Percentiles rank a stretch among this genome's conserved stretches.
Conservation (phyloP, 139 green algal species). For the Haematococcus lacustris region DNA sequence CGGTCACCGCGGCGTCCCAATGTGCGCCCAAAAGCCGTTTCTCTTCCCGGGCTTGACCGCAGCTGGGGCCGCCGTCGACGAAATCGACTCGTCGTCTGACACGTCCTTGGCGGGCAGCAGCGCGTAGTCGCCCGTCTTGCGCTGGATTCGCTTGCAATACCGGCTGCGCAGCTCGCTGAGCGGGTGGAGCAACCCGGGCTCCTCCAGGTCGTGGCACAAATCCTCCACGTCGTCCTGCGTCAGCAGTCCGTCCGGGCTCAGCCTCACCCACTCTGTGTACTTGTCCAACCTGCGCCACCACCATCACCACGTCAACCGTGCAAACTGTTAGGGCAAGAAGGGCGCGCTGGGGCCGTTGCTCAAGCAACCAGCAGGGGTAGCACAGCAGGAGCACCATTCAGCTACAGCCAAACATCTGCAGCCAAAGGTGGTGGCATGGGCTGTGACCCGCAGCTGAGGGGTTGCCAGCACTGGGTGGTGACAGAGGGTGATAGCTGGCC, state of each 20-base stretch:
- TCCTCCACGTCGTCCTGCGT: constrained; percentile 36
- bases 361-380: background rate
- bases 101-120: constrained; percentile 3
- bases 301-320: background rate
- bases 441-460: too few relatives aligned
- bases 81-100: constrained; percentile 1
- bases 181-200: constrained; percentile 22
- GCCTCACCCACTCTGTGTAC: constrained; percentile 13
- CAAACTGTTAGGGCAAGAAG: too few relatives aligned
- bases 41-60: too few relatives aligned
- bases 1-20: too few relatives aligned
- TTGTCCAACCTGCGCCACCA: constrained; percentile 25
- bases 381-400: too few relatives aligned
- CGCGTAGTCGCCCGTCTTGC: constrained; percentile 7
- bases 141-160: constrained; percentile 4
- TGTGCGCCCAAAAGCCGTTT: too few relatives aligned
- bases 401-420: too few relatives aligned
- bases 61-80: too few relatives aligned
- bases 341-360: too few relatives aligned
- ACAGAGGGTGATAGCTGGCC: too few relatives aligned
- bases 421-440: too few relatives aligned
- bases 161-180: constrained; percentile 22
- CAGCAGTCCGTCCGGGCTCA: constrained; percentile 19
- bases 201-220: constrained; percentile 27
- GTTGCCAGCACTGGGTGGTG: too few relatives aligned